phyloP scores from a whole-genome alignment of 129 eudicot species.

The Helianthus tuberosus region DNA sequence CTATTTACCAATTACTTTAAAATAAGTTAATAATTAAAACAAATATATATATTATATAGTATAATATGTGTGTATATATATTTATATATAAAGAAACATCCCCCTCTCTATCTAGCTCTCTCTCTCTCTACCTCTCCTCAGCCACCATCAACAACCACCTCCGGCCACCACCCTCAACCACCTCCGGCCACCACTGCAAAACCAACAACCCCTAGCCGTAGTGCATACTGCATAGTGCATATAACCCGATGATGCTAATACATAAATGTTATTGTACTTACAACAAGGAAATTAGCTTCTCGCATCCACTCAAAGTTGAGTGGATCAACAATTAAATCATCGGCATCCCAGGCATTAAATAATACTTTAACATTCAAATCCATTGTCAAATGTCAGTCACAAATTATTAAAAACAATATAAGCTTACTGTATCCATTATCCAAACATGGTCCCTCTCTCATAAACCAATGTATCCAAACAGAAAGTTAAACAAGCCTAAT shows the following conservation, averaged over 20 bases:
- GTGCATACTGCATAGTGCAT: too few relatives aligned
- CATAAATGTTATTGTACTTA: slow-evolving; percentile 38
- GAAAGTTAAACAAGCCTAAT: slow-evolving; percentile 18
- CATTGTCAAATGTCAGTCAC: slow-evolving; percentile 2
- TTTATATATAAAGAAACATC: too few relatives aligned
- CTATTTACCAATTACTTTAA: too few relatives aligned
- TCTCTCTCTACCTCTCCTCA: too few relatives aligned
- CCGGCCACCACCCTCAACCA: too few relatives aligned
- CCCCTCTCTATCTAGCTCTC: too few relatives aligned
- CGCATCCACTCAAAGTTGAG: slow-evolving; percentile 97
- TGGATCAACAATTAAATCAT: slow-evolving; percentile 96
- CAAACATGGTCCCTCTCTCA: slow-evolving; percentile 98
- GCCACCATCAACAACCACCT: too few relatives aligned
- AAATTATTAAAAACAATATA: neutral
- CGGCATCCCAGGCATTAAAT: slow-evolving; percentile 37
- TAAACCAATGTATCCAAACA: slow-evolving; percentile 60
- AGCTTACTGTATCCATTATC: slow-evolving; percentile 76
- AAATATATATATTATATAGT: too few relatives aligned
- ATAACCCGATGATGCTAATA: neutral
- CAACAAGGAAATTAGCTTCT: slow-evolving; percentile 94
- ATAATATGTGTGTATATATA: too few relatives aligned
- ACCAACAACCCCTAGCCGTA: too few relatives aligned
- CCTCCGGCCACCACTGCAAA: too few relatives aligned
- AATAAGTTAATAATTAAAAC: too few relatives aligned
- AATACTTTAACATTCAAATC: neutral